Percentiles rank a stretch among this genome's conserved stretches.
phyloP scores from a whole-genome alignment of 176 grass and related monocot genomes.

The Avena atlantica region DNA sequence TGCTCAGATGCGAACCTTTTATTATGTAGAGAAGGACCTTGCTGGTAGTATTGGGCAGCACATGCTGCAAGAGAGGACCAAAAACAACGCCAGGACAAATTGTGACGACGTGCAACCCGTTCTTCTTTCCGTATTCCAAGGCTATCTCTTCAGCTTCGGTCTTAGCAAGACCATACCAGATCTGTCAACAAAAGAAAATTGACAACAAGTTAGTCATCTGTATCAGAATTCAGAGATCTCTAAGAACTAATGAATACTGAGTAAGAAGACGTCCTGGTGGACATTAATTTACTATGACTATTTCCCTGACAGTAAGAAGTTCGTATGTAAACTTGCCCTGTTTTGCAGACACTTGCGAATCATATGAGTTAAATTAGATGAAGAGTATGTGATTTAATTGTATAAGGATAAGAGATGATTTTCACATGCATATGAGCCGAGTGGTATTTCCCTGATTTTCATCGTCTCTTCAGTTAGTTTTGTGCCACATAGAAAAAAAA shows the following conservation, averaged over 20 bases:
- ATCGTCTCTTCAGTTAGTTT: background rate
- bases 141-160: slow-evolving; percentile 47
- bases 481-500: background rate
- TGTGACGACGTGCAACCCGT: slow-evolving; percentile 34
- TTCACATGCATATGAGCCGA: background rate
- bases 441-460: background rate
- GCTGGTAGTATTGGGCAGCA: slow-evolving; percentile 35
- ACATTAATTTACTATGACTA: background rate
- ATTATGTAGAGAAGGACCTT: slow-evolving; percentile 22
- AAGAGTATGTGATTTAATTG: background rate
- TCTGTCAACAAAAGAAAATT: background rate
- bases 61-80: slow-evolving; percentile 44
- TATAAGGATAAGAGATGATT: background rate
- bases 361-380: background rate
- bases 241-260: background rate
- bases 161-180: slow-evolving; percentile 35
- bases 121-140: slow-evolving; percentile 42
- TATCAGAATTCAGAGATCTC: background rate
- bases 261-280: background rate
- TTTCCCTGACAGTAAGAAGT: no score
- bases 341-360: background rate
- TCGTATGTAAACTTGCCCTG: background rate
- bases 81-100: slow-evolving; percentile 37
- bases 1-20: slow-evolving; percentile 1
- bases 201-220: background rate